Conservation (phyloP, 2,329 filamentous ascomycete genomes). For the Mycogone perniciosa region DNA sequence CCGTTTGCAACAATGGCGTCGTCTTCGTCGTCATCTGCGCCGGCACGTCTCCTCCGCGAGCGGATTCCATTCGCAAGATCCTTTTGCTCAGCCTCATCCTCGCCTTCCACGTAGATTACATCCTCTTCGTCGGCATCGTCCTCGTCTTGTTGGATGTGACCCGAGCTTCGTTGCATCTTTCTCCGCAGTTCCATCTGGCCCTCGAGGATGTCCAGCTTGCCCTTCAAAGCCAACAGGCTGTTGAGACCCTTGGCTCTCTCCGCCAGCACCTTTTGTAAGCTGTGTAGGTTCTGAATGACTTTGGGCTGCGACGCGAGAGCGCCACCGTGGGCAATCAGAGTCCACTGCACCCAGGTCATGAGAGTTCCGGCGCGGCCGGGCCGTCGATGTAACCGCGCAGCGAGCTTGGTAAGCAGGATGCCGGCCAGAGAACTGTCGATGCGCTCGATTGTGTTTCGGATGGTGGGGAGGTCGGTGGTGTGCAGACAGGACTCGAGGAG, state of each 20-base stretch:
- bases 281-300: conserved; percentile 67
- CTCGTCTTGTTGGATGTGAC: conserved; percentile 36
- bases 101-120: conserved; percentile 82
- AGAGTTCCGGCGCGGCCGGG: conserved; percentile 85
- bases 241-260: conserved; percentile 78
- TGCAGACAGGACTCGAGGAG: conserved; percentile 91
- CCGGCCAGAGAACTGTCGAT: conserved; percentile 80
- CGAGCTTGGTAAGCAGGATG: conserved; percentile 72
- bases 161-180: conserved; percentile 50
- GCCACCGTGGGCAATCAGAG: conserved; percentile 83
- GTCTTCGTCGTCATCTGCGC: conserved; percentile 50
- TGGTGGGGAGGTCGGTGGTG: conserved; percentile 66
- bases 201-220: conserved; percentile 90
- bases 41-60: conserved; percentile 40
- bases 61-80: conserved; percentile 30
- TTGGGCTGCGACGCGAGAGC: conserved; percentile 83
- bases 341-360: conserved; percentile 96
- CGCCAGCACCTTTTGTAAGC: conserved; percentile 79
- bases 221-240: conserved; percentile 81
- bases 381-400: conserved; percentile 77
- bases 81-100: conserved; percentile 41
- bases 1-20: conserved; percentile 51
- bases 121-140: conserved; percentile 56
- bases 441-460: conserved; percentile 84
- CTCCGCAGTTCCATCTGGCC: conserved; percentile 78